Conservation (phyloP, 2,329 filamentous ascomycete species). For the Elsinoe batatas region DNA sequence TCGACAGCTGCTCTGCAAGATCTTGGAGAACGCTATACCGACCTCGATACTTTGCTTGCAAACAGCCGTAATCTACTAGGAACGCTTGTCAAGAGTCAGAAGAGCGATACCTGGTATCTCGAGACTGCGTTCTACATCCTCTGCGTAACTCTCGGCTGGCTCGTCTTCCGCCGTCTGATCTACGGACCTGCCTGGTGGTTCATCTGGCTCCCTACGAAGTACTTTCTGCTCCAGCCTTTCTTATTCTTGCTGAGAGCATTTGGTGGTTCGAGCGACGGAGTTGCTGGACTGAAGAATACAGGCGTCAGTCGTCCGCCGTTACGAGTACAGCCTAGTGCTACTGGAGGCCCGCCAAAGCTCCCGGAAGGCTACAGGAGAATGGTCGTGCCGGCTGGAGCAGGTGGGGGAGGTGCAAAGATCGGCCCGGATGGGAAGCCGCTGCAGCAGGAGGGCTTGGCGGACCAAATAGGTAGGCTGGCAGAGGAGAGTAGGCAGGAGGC, state of each 20-base stretch:
- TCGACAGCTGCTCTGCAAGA: conserved; percentile 73
- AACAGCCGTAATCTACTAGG: conserved; percentile 66
- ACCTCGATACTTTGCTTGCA: conserved; percentile 65
- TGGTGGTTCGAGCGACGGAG: background rate
- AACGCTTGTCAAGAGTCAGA: conserved; percentile 74
- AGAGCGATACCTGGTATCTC: conserved; percentile 97
- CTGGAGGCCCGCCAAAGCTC: conserved; percentile 27
- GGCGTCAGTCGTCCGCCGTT: conserved; percentile 23
- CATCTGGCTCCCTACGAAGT: conserved; percentile 58
- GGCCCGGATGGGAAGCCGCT: conserved; percentile 22
- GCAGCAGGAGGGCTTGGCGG: conserved; percentile 29
- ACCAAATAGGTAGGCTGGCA: conserved; percentile 36
- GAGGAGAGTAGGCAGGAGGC: conserved; percentile 25
- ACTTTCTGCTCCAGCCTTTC: conserved; percentile 16
- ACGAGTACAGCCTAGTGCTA: conserved; percentile 38
- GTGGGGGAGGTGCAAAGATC: conserved; percentile 37
- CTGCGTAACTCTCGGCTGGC: conserved; percentile 66
- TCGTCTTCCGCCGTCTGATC: conserved; percentile 71
- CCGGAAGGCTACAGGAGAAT: conserved; percentile 22
- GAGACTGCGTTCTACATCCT: conserved; percentile 82
- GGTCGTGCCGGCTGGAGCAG: conserved; percentile 40
- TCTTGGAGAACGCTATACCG: conserved; percentile 70
- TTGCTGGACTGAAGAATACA: conserved; percentile 1
- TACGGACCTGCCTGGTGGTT: conserved; percentile 91
- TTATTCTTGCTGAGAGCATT: conserved; percentile 10